Evolutionary conservation across 2,329 filamentous ascomycete genomes (phyloP).

Genomic region (Trichophyton simii): DNA sequence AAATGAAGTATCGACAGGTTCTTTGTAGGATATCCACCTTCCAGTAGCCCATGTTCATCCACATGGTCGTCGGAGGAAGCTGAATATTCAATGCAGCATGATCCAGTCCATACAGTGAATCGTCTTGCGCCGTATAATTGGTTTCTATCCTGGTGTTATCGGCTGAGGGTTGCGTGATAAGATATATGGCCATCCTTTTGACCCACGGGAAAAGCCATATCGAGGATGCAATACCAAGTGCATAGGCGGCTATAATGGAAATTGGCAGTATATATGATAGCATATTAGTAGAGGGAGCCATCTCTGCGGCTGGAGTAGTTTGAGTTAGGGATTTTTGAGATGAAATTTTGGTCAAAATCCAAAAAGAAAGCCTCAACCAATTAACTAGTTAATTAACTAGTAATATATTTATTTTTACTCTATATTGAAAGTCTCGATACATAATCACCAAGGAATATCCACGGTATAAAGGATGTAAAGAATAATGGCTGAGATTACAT

Average conservation of each 20-base stretch:
- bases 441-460: too few relatives aligned
- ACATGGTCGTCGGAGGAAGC: slow-evolving; percentile 40
- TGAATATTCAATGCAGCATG: slow-evolving; percentile 45
- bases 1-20: background rate
- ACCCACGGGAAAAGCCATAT: background rate
- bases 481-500: background rate
- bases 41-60: slow-evolving; percentile 55
- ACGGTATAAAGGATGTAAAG: too few relatives aligned
- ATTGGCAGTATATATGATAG: background rate
- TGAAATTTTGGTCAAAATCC: too few relatives aligned
- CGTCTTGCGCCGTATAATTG: background rate
- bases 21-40: slow-evolving; percentile 23
- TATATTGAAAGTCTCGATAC: too few relatives aligned
- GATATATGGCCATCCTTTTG: background rate
- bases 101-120: slow-evolving; percentile 37
- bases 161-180: background rate
- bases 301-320: background rate
- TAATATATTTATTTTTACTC: too few relatives aligned
- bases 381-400: too few relatives aligned
- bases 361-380: too few relatives aligned
- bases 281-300: background rate
- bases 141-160: background rate
- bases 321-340: too few relatives aligned
- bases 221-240: background rate
- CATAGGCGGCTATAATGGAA: background rate